These are phyloP conservation scores for Komagataella phaffii DNA, from an alignment of 805 yeast genomes.

Conservation along the genomic window DNA sequence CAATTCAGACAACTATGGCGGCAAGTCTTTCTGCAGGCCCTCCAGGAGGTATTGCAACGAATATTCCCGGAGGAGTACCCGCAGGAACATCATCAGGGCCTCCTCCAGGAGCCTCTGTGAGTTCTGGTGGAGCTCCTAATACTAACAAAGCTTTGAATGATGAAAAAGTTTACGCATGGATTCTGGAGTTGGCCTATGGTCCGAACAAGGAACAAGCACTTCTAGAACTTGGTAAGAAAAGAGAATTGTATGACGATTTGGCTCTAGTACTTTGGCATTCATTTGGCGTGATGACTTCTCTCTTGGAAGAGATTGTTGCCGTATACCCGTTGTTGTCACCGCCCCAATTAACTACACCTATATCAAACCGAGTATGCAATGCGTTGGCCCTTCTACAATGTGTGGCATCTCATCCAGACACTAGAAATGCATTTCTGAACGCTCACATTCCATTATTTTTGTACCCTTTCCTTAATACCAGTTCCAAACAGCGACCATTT, in stretches of 20 bases:
- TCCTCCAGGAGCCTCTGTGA: constrained; percentile 3
- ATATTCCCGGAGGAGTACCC: constrained; percentile 6
- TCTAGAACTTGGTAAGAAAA: constrained; percentile 80
- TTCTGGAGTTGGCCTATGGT: constrained; percentile 79
- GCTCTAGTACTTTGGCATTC: constrained; percentile 93
- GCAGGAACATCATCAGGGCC: constrained; percentile 4
- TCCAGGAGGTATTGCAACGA: constrained; percentile 4
- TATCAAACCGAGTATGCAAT: constrained; percentile 88
- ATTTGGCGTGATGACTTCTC: constrained; percentile 89
- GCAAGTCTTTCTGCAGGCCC: constrained; percentile 8
- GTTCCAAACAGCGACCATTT: constrained; percentile 83
- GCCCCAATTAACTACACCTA: constrained; percentile 71
- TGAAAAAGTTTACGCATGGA: constrained; percentile 82
- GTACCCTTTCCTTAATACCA: constrained; percentile 88
- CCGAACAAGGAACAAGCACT: constrained; percentile 88
- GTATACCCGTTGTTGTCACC: constrained; percentile 88
- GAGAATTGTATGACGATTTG: constrained; percentile 89
- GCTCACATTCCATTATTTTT: constrained; percentile 89
- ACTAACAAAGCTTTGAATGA: constrained; percentile 43
- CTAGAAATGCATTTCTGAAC: constrained; percentile 69
- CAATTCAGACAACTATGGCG: constrained; percentile 10
- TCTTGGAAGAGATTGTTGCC: constrained; percentile 77
- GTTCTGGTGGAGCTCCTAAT: constrained; percentile 3
- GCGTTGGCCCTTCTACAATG: constrained; percentile 92
- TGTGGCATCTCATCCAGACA: constrained; percentile 90